Evolutionary conservation across 2,329 filamentous ascomycete species (phyloP), one percentile per base, ranked within the genome.

Genomic region (Fusarium sp.): DNA sequence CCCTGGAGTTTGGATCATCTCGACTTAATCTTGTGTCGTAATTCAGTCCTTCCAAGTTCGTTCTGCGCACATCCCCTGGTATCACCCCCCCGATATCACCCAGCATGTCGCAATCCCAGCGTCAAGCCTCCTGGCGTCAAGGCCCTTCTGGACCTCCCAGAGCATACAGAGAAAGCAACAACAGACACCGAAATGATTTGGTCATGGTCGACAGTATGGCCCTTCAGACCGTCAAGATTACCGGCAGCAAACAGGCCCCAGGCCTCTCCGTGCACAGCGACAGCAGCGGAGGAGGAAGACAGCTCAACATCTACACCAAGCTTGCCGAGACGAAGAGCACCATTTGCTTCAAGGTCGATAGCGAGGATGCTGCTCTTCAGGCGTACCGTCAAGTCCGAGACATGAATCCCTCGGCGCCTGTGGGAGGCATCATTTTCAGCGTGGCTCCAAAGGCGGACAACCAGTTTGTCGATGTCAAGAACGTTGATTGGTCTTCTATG

Each of bases 241-340:
- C 35, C 23, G 16, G 16, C 16, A 59, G 23, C 56, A 23, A 4
- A 11, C 16, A 18, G 9, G 5, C 27, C 0, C 20, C 27, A 1
- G 39, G 67, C 0, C 3, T 68, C 1, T 64, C 30, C 1, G 4
- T 68, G 0, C 48, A 64, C 0, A 68, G 37, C 27, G 62, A 64
- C n/a, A 68, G 56, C 30, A 20, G 20, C 23, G 66, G 66, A 1
- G 66, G 66, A 2, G 66, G 66, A 1, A 57, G 25, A 8, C 67
- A 69, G 32, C 32, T 57, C 48, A 69, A 69, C 5, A 34, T 57
- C 25, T n/a, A 64, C 18, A 67, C 67, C 34, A 68, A 68, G 18
- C 37, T 69, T 1, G 45, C 65, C 0, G 45, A 41, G 0, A 1
- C 68, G 0, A 27, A 37, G 1, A 45, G 25, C 2, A 57, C 65